Evolutionary conservation across 2,329 filamentous ascomycete genomes (phyloP), one percentile per base, ranked within the genome.

Genomic region (Colletotrichum sp.): DNA sequence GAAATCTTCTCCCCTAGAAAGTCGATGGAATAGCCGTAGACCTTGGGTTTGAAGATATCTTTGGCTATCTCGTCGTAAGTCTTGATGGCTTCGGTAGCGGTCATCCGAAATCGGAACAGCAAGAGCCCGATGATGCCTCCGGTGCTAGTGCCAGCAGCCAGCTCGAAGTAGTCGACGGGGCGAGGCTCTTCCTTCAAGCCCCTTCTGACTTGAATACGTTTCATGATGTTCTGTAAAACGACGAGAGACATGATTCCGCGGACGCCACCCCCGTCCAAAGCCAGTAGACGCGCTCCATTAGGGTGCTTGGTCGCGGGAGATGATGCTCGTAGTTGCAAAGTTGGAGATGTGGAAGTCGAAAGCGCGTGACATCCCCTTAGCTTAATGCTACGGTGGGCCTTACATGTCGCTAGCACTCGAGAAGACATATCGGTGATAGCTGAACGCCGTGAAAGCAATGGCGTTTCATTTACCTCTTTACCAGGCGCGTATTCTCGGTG

Each of bases 401-500:
- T 52, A 52, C 44, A 52, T 52, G n/a, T 52, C 1, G 44, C 44
- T 21, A 52, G 44, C n/a, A 21, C 44, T 21, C 44, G 44, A 52
- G n/a, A 52, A 21, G 44, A 52, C 44, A 52, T 52, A 52, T 52
- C 44, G 44, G 1, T n/a, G 12, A 21, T 21, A 8, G 3, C 10
- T 21, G 18, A 52, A 21, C n/a, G n/a, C n/a, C n/a, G 10, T 52
- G 0, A 8, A 13, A 21, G n/a, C 10, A 52, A 21, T 52, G n/a
- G 10, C n/a, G 44, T 9, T 21, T 52, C n/a, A 52, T 13, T 21
- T 6, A 52, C 44, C n/a, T 52, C 6, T 0, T 0, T 4, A 21
- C 18, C 4, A 52, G 44, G 44, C n/a, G 0, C 4, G n/a, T 52
- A 8, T 10, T 0, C n/a, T 52, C n/a, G n/a, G 10, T 0, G 44